Evolutionary conservation across 176 grass and related monocot genomes (phyloP), one percentile per base, ranked within the genome.

Genomic region (Pontederia crassipes): DNA sequence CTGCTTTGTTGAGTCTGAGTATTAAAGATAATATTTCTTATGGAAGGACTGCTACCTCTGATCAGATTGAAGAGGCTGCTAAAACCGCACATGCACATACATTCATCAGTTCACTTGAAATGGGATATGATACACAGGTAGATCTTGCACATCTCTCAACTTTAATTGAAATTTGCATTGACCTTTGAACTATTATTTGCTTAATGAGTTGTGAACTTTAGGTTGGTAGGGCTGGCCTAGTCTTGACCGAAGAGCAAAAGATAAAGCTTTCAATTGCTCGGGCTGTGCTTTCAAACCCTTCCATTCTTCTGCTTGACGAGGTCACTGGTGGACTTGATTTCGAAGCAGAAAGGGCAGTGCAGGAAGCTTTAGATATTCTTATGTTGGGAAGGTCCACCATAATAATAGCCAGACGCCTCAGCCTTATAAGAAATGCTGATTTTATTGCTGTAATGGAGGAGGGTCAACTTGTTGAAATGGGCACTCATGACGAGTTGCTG

Each of bases 371-470:
- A 28, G 94, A 98, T 88, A 83, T 98, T 93, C 88, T 98, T 46
- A 98, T 98, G 94, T 62, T 98, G 49, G 94, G 94, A 77, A 92
- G 93, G 46, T 98, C 93, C 55, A 98, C 93, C 55, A 98, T 98
- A 77, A 98, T 98, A 92, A 98, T 98, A 76, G 94, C 94, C 70
- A 88, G 94, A 64, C 87, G 94, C 50, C 87, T 98, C 67, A 83
- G 77, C 61, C 84, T 98, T 53, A 98, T 98, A 59, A 88, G 86
- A 69, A 91, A 98, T 64, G 94, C 94, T 71, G 94, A 98, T 78
- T 98, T 92, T 62, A 98, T 92, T 74, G 94, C 94, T 54, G 94
- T 92, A 67, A 92, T 98, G 94, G 94, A 98, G 65, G 94, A 98
- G 68, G 94, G 94, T 4, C 94, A 92, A 78, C 84, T 98, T 56